phyloP scores from a whole-genome alignment of 768 basidiomycete genomes.

The Kondoa subrosea region DNA sequence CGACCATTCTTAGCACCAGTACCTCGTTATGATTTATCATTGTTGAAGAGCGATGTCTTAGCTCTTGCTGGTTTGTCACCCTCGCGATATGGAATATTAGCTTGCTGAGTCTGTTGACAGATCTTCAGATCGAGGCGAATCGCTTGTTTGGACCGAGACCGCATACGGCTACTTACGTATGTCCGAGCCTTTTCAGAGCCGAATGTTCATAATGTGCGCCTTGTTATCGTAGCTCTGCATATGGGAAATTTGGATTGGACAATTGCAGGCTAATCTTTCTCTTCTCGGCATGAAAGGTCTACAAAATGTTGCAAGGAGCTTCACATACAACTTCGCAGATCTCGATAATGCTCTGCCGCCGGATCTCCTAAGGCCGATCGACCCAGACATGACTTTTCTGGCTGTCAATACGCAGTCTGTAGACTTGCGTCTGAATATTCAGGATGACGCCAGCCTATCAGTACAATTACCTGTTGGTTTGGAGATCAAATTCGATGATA shows the following conservation, averaged over 20 bases:
- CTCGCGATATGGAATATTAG: neutral
- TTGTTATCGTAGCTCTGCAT: no score
- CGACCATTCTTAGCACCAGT: conserved; percentile 26
- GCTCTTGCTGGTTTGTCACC: conserved; percentile 40
- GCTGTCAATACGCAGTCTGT: conserved; percentile 46
- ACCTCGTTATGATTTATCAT: conserved; percentile 16
- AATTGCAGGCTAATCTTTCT: conserved; percentile 35
- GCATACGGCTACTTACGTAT: conserved; percentile 60
- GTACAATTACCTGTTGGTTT: conserved; percentile 47
- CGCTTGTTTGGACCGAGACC: conserved; percentile 82
- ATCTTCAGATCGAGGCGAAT: conserved; percentile 61
- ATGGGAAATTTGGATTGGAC: conserved; percentile 71
- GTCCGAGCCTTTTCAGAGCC: no score
- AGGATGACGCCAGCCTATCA: conserved; percentile 40
- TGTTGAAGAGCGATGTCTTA: conserved; percentile 29
- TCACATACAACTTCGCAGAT: conserved; percentile 58
- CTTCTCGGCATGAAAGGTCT: conserved; percentile 43
- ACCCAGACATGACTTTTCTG: conserved; percentile 80
- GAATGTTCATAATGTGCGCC: no score
- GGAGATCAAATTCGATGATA: conserved; percentile 53
- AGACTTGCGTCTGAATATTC: conserved; percentile 45
- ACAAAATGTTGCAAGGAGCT: conserved; percentile 41
- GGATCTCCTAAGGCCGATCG: conserved; percentile 44
- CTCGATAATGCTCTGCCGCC: conserved; percentile 60
- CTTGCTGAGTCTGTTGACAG: conserved; percentile 32